A percentile compares a stretch with the other conserved stretches of the same genome.
These are phyloP conservation scores for Diplodia scrobiculata DNA, from an alignment of 2,329 filamentous ascomycete genomes.

Conservation along the genomic window DNA sequence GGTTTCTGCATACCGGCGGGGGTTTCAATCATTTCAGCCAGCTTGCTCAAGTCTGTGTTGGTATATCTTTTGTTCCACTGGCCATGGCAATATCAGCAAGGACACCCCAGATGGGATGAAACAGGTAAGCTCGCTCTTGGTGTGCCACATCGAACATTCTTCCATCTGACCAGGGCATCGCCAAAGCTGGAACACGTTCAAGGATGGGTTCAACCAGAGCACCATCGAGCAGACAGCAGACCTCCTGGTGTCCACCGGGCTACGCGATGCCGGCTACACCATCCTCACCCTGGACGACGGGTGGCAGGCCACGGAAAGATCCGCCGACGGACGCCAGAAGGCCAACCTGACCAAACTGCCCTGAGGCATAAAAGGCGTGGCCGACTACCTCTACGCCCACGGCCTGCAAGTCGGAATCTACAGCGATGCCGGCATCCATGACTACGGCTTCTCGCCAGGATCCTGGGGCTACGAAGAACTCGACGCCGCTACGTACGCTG, in stretches of 20 bases:
- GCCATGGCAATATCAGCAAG: neutral
- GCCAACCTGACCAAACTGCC: conserved; percentile 51
- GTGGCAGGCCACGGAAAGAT: conserved; percentile 38
- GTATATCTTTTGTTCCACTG: neutral
- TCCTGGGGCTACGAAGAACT: conserved; percentile 47
- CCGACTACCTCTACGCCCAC: conserved; percentile 42
- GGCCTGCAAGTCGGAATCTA: conserved; percentile 54
- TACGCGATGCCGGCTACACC: conserved; percentile 46
- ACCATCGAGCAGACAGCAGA: conserved; percentile 47
- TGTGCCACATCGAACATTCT: neutral
- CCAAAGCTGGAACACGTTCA: conserved; percentile 13
- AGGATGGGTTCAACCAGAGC: neutral
- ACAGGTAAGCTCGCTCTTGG: neutral
- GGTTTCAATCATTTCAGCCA: neutral
- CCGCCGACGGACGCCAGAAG: conserved; percentile 45
- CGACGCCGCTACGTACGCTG: conserved; percentile 47
- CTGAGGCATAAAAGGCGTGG: conserved; percentile 49
- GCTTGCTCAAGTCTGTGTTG: neutral
- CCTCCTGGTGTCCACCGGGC: conserved; percentile 49
- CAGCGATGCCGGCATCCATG: conserved; percentile 49
- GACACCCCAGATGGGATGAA: conserved; percentile 13
- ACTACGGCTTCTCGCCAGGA: conserved; percentile 51
- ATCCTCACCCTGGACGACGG: conserved; percentile 53
- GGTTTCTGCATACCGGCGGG: neutral
- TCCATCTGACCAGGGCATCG: neutral